Evolutionary conservation across 169 alveolate species (phyloP).

Genomic region (Plasmodium vinckei): DNA sequence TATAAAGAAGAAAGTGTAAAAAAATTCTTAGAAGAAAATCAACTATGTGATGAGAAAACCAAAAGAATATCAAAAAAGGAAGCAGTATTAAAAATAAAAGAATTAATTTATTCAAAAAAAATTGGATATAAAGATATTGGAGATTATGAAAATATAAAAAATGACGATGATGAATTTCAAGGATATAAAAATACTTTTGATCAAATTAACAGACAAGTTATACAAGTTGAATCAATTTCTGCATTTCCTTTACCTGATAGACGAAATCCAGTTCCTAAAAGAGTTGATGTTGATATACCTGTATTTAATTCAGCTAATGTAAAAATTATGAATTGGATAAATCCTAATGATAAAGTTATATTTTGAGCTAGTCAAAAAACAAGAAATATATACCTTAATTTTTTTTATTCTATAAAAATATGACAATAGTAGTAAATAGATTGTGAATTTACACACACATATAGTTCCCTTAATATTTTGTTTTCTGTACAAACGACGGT

Average conservation of each 20-base stretch:
- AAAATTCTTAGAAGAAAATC: constrained; percentile 44
- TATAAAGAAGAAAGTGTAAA: constrained; percentile 74
- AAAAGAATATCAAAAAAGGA: constrained; percentile 75
- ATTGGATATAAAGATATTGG: constrained; percentile 80
- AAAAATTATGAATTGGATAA: constrained; percentile 92
- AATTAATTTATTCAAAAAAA: constrained; percentile 72
- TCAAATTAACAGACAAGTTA: constrained; percentile 83
- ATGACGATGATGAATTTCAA: constrained; percentile 78
- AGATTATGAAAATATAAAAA: constrained; percentile 80
- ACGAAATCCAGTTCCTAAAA: constrained; percentile 90
- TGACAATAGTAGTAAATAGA: too few relatives aligned
- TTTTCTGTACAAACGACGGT: too few relatives aligned
- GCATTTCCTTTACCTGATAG: constrained; percentile 83
- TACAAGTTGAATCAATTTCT: constrained; percentile 84
- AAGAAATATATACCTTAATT: not conserved
- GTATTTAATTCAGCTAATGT: constrained; percentile 84
- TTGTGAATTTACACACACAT: not conserved
- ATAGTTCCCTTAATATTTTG: not conserved
- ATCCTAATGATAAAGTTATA: constrained; percentile 90
- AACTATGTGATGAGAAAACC: constrained; percentile 68
- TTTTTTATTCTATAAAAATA: not conserved
- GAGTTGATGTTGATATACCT: constrained; percentile 91
- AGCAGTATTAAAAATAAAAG: constrained; percentile 61
- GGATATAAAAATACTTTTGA: constrained; percentile 82
- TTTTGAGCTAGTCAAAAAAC: constrained; percentile 61